Evolutionary conservation across 306 rosid genomes (phyloP).

Genomic region (Delonix regia): DNA sequence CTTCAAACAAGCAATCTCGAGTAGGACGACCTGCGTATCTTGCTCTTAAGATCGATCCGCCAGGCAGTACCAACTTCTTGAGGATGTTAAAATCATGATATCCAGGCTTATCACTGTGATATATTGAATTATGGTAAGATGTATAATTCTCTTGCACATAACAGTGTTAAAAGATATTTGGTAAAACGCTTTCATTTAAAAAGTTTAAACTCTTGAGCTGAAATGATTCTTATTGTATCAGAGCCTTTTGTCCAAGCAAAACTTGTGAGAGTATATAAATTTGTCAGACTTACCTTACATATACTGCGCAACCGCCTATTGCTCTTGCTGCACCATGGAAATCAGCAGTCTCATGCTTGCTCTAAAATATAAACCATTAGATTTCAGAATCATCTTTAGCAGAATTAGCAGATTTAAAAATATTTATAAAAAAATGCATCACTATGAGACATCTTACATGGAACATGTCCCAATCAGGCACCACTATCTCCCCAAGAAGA

Average conservation of each 20-base stretch:
- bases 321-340: constrained; percentile 93
- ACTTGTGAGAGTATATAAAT: background rate
- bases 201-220: background rate
- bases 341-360: constrained; percentile 71
- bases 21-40: constrained; percentile 72
- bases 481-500: constrained; percentile 73
- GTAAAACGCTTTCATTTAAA: background rate
- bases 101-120: constrained; percentile 70
- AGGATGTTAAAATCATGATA: constrained; percentile 69
- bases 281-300: constrained; percentile 57
- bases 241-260: background rate
- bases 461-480: constrained; percentile 88
- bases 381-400: constrained; percentile 9
- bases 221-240: background rate
- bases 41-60: constrained; percentile 76
- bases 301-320: constrained; percentile 74
- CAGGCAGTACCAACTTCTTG: constrained; percentile 62
- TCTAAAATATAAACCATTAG: constrained; percentile 43
- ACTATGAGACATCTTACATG: constrained; percentile 49
- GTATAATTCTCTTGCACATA: background rate
- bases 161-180: background rate
- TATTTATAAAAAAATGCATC: background rate
- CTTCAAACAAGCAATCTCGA: constrained; percentile 71
- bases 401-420: background rate
- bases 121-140: constrained; percentile 12